These are phyloP conservation scores for Salisapilia sapeloensis DNA, from an alignment of 352 stramenopile species.

Conservation along the genomic window DNA sequence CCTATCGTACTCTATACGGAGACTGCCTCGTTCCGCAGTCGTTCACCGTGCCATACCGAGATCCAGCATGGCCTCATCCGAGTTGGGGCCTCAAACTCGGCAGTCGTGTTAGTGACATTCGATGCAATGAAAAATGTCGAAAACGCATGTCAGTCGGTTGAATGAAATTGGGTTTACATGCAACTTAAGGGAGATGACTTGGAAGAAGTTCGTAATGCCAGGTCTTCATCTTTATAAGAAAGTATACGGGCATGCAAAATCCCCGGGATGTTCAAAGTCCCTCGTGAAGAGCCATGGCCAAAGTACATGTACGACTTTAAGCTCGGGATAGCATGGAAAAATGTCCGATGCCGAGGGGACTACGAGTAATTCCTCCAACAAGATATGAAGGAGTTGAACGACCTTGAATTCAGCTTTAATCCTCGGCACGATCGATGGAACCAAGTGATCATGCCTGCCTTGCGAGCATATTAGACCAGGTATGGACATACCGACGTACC, in stretches of 20 bases:
- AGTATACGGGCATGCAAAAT: constrained; percentile 12
- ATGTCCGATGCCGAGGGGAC: no score
- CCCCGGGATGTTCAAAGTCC: constrained; percentile 27
- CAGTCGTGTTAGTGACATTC: constrained; percentile 12
- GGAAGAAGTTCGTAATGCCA: constrained; percentile 21
- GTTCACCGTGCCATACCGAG: constrained; percentile 15
- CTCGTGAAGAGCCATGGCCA: constrained; percentile 17
- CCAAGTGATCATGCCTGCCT: constrained; percentile 22
- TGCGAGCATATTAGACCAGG: constrained; percentile 17
- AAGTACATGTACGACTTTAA: constrained; percentile 6
- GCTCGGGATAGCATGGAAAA: no score
- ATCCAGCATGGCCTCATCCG: constrained; percentile 10
- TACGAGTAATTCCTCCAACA: no score
- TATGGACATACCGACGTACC: constrained; percentile 10
- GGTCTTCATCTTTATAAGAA: constrained; percentile 22
- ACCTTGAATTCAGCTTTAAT: constrained; percentile 30
- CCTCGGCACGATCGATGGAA: constrained; percentile 28
- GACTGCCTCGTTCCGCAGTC: constrained; percentile 16
- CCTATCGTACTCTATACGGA: constrained; percentile 11
- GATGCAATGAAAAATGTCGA: no score
- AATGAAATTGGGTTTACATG: constrained; percentile 40
- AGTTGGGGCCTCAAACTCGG: constrained; percentile 21
- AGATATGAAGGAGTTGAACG: constrained; percentile 21
- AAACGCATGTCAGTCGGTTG: no score
- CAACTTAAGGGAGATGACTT: constrained; percentile 21